Base-by-base conservation (phyloP, 1,284 basidiomycete species). In the Cyathus pygmaeus region DNA sequence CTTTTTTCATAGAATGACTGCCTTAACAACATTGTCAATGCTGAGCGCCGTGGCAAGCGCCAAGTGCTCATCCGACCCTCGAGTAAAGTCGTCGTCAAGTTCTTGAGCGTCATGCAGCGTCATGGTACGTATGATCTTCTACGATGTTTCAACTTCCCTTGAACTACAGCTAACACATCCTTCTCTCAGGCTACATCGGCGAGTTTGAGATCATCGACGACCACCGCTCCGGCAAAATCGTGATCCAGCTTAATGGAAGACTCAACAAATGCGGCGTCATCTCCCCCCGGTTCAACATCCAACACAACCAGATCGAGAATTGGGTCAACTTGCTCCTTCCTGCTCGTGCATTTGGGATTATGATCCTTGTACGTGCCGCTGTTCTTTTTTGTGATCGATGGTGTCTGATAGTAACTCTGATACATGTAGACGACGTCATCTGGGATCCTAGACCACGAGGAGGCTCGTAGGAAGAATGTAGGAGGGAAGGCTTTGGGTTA, bases 121-220 rank as follows among this genome's bases (percentile, higher is more conserved):
- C 96, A 98, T 83, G 96, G 96, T 94, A 71, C 85, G 94, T 85
- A 29, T n/a, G n/a, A n/a, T n/a, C n/a, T 26, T 21, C 42, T 61
- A 36, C 52, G 36, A 26, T 33, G 58, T 30, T 15, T 31, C 29
- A 27, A 26, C 13, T 52, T 27, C 21, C n/a, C n/a, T n/a, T n/a
- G n/a, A 90, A 90, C 89, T 90, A 89, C 89, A 87, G 81, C 83
- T 76, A 84, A 83, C 83, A 68, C 55, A 30, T 36, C 30, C 21
- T n/a, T 30, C 30, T 4, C 52, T 56, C 70, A 98, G 96, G 96
- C 65, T 99, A 99, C 89, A 98, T 99, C 68, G 96, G 96, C 75
- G 97, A 99, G 85, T 99, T 99, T 78, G 97, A 99, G 83, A 94
- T 98, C 82, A 93, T 99, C 77, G 98, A 99, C 77, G 98, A 99